Percentiles rank a stretch among this genome's conserved stretches.
These are phyloP conservation scores for Chamaenerion angustifolium DNA, from an alignment of 345 rosid species.

Conservation along the genomic window DNA sequence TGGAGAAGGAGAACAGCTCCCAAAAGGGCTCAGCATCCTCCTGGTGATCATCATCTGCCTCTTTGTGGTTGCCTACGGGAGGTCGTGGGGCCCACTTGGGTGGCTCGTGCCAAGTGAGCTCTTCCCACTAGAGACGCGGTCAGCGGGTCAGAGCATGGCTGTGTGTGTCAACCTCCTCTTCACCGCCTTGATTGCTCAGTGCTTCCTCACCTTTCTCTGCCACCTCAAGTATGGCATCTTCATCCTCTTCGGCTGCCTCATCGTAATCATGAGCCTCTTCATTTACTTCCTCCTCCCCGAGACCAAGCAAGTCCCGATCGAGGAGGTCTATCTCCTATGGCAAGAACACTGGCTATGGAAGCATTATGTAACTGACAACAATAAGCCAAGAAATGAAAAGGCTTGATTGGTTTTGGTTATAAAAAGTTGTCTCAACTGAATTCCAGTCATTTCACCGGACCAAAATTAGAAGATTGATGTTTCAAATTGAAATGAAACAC, in stretches of 20 bases:
- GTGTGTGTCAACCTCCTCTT: slow-evolving; percentile 32
- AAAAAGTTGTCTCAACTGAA: too few relatives aligned
- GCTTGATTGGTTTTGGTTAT: too few relatives aligned
- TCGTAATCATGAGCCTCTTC: slow-evolving; percentile 28
- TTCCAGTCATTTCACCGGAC: too few relatives aligned
- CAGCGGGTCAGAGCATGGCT: slow-evolving; percentile 29
- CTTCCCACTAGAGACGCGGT: slow-evolving; percentile 28
- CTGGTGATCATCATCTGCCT: slow-evolving; percentile 20
- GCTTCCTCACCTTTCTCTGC: slow-evolving; percentile 27
- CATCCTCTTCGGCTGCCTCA: slow-evolving; percentile 40
- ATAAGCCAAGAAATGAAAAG: too few relatives aligned
- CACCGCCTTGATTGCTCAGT: slow-evolving; percentile 30
- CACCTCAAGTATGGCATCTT: slow-evolving; percentile 29
- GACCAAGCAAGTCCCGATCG: slow-evolving; percentile 35
- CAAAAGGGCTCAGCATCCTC: slow-evolving; percentile 18
- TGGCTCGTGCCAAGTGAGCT: slow-evolving; percentile 44
- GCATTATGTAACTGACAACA: slow-evolving; percentile 13
- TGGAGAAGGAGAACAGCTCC: slow-evolving; percentile 35
- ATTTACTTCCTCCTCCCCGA: slow-evolving; percentile 28
- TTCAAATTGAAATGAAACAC: too few relatives aligned
- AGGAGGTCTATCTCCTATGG: slow-evolving; percentile 36
- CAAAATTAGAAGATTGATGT: too few relatives aligned
- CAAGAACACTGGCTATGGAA: slow-evolving; percentile 35
- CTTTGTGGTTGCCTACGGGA: slow-evolving; percentile 28
- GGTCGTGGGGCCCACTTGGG: slow-evolving; percentile 48